Evolutionary conservation across 75 land plant genomes (phyloP), one percentile per base, ranked within the genome.

Genomic region (Picea glauca): DNA sequence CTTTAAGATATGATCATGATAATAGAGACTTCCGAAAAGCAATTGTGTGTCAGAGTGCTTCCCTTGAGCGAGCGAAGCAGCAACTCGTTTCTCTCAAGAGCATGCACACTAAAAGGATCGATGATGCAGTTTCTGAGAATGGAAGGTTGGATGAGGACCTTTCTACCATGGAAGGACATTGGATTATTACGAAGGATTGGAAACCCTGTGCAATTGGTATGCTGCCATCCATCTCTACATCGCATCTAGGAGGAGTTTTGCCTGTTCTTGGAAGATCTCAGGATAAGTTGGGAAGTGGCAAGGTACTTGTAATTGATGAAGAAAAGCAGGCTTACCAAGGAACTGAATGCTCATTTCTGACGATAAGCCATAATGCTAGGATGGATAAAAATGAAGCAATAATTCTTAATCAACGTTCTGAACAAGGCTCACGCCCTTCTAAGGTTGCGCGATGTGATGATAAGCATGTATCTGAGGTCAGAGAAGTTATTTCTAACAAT

Each of bases 171-270:
- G 73, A 23, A 13, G 76, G 82, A 35, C 77, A 67, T 79, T 94
- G 97, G 95, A 78, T 50, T 35, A 76, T 88, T 74, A 83, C 81
- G 12, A 85, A 83, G 73, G 85, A 80, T 18, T 96, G 98, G 97
- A 84, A 81, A 21, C 86, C 94, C n/a, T 94, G 93, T 76, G 91
- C 97, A 11, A 85, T 96, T 78, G 98, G 96, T 13, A 92, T 92
- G 94, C 76, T 93, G 46, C 94, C 98, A 40, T 81, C 86, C 65
- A 43, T 79, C 13, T 65, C 82, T 77, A 86, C 88, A 32, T 82
- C 77, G 32, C 79, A 81, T 33, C 2, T n/a, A 8, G n/a, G 73
- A 70, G 91, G 87, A 11, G 58, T 82, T 18, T 78, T 88, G 59
- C 96, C 96, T 66, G 75, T 62, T 81, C 80, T 82, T 72, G 83